These are phyloP conservation scores for Linnemannia elongata DNA, from an alignment of 192 early-diverging fungal species.

Conservation along the genomic window DNA sequence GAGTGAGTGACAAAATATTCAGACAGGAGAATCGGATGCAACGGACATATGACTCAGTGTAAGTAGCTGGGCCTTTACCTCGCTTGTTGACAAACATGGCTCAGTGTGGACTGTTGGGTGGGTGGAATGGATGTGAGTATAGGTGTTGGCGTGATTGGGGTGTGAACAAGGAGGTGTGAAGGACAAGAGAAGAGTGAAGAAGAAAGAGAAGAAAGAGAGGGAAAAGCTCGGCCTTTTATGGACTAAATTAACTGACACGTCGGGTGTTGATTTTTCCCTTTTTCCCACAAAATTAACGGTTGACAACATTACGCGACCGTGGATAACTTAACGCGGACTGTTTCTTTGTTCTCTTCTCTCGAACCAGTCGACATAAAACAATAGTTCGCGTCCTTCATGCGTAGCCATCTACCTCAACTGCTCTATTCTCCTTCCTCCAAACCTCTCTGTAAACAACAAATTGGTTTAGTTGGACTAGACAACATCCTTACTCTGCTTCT, in stretches of 20 bases:
- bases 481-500: too few species aligned
- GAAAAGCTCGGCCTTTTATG: not conserved
- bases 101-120: not conserved
- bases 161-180: not conserved
- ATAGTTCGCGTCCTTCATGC: too few species aligned
- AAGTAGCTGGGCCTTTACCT: constrained; percentile 12
- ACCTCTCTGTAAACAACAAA: too few species aligned
- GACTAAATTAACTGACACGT: constrained; percentile 17
- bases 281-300: not conserved
- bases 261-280: constrained; percentile 1
- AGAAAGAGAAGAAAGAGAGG: not conserved
- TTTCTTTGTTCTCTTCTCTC: too few species aligned
- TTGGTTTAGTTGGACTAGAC: too few species aligned
- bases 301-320: not conserved
- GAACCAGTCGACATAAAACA: too few species aligned
- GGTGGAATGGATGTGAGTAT: not conserved
- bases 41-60: too few species aligned
- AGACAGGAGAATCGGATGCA: too few species aligned
- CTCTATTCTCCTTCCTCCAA: too few species aligned
- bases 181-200: not conserved
- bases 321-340: constrained; percentile 12
- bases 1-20: too few species aligned
- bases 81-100: constrained; percentile 48
- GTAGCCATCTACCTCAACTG: too few species aligned
- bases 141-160: not conserved